Conservation (phyloP, 2,329 filamentous ascomycete species). For the Colletotrichum shisoi region DNA sequence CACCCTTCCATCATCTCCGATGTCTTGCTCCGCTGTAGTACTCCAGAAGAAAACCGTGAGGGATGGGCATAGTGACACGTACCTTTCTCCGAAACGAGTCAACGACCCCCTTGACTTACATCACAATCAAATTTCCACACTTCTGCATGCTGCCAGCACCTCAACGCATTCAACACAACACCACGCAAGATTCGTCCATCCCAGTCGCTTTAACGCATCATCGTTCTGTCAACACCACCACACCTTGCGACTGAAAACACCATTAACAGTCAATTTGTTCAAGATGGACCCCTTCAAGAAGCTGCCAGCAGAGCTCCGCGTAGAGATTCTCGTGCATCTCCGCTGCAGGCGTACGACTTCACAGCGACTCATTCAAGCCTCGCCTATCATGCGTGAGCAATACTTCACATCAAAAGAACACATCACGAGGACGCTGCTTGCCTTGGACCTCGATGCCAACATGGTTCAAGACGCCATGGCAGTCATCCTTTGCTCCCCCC, state of each 20-base stretch:
- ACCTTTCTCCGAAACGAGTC: no score
- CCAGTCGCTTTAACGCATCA: no score
- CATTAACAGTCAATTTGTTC: neutral
- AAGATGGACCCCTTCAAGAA: neutral
- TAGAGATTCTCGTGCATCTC: neutral
- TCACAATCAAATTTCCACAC: no score
- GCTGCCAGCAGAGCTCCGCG: neutral
- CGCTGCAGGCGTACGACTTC: neutral
- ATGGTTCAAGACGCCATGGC: neutral
- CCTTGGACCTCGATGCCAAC: neutral
- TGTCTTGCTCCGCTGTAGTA: no score
- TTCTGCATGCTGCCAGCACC: no score
- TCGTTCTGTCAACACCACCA: fast-evolving
- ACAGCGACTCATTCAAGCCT: neutral
- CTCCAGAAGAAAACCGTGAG: no score
- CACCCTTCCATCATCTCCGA: no score
- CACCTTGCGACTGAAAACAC: neutral
- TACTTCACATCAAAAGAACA: neutral
- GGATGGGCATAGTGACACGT: no score
- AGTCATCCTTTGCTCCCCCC: neutral
- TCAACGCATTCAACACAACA: no score
- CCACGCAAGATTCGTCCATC: no score
- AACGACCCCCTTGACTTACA: no score
- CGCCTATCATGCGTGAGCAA: neutral
- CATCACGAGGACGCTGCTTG: neutral